phyloP scores from a whole-genome alignment of 768 basidiomycete genomes.

The Myochromella boudieri region DNA sequence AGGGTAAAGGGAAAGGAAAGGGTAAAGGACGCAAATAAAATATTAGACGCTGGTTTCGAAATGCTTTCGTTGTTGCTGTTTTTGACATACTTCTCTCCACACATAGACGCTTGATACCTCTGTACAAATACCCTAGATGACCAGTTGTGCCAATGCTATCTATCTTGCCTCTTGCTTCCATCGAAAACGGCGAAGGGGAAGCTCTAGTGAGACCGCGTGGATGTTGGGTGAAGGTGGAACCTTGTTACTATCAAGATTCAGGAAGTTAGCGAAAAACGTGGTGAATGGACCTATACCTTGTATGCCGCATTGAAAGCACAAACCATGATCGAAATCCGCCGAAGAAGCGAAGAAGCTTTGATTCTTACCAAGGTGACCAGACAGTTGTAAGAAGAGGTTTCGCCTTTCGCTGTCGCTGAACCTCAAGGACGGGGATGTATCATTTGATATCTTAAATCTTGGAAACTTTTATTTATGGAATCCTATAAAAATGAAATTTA shows the following conservation, averaged over 20 bases:
- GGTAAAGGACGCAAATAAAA: slow-evolving; percentile 19
- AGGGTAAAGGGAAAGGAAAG: slow-evolving; percentile 20
- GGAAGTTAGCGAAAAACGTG: too few species aligned
- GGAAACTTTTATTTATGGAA: slow-evolving; percentile 8
- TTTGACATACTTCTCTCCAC: slow-evolving; percentile 9
- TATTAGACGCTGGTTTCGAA: slow-evolving; percentile 3
- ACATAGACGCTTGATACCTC: slow-evolving; percentile 12
- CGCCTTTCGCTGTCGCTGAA: slow-evolving; percentile 2
- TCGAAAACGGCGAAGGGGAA: neutral
- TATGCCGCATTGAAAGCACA: too few species aligned
- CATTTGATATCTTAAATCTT: slow-evolving; percentile 1
- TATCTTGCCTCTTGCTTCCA: slow-evolving; percentile 6
- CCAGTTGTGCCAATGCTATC: slow-evolving; percentile 4
- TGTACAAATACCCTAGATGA: slow-evolving; percentile 11
- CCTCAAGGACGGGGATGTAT: slow-evolving; percentile 2
- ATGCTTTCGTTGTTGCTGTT: slow-evolving; percentile 18
- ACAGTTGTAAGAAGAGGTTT: too few species aligned
- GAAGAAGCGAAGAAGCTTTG: too few species aligned
- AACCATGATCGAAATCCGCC: too few species aligned
- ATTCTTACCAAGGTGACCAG: too few species aligned
- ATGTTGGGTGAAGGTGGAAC: too few species aligned
- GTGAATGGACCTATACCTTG: too few species aligned
- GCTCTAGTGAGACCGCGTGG: too few species aligned
- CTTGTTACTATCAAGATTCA: too few species aligned
- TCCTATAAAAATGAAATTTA: neutral